Conservation (phyloP, 805 yeast species). For the Saturnispora gosingensis region DNA sequence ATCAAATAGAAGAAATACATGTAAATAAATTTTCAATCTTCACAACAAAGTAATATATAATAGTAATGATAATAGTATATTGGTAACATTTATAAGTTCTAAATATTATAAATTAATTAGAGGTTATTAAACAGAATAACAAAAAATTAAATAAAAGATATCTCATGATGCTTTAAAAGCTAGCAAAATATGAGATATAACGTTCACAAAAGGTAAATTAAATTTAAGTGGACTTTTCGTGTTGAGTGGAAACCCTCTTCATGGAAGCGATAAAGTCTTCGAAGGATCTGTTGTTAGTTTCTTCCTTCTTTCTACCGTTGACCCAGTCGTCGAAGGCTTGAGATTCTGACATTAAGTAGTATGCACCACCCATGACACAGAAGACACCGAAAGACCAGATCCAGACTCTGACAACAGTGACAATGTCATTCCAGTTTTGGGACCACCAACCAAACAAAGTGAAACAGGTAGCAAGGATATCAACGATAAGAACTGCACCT, state of each 20-base stretch:
- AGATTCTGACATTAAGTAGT: conserved; percentile 84
- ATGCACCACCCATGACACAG: conserved; percentile 94
- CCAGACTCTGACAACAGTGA: conserved; percentile 90
- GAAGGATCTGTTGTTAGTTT: conserved; percentile 51
- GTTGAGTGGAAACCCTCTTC: conserved; percentile 85
- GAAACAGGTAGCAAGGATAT: conserved; percentile 86
- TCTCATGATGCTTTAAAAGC: background rate
- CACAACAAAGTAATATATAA: background rate
- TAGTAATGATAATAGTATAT: background rate
- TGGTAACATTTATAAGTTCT: background rate
- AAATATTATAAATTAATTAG: background rate
- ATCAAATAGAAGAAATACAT: background rate
- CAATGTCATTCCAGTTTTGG: conserved; percentile 94
- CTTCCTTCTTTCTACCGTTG: conserved; percentile 70
- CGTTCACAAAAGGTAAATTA: conserved; percentile 5
- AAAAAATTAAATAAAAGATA: conserved; percentile 1
- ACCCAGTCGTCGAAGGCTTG: conserved; percentile 72
- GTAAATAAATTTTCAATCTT: background rate
- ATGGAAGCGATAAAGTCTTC: conserved; percentile 77
- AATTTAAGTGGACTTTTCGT: conserved; percentile 60
- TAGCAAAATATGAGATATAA: background rate
- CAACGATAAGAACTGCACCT: conserved; percentile 88
- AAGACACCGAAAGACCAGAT: conserved; percentile 94
- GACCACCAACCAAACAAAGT: conserved; percentile 96
- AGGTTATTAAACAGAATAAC: background rate